Percentiles rank a stretch among this genome's conserved stretches.
phyloP scores from a whole-genome alignment of 768 basidiomycete genomes.

The Leccinum subtestaceum region DNA sequence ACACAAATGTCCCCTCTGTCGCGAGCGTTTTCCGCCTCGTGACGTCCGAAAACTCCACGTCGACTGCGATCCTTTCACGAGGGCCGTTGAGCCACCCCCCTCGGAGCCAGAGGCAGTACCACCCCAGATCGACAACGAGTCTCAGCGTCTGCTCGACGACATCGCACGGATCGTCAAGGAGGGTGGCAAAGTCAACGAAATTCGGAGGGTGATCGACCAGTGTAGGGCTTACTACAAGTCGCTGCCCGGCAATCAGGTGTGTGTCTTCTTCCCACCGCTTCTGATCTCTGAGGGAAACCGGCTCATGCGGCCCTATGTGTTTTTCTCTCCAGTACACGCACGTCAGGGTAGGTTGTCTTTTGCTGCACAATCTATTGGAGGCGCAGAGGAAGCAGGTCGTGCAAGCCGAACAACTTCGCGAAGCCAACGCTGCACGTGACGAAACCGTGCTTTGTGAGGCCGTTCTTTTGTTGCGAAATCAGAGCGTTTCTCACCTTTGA shows the following conservation, averaged over 20 bases:
- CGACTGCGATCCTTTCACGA: conserved; percentile 48
- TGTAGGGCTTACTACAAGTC: conserved; percentile 45
- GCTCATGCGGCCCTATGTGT: conserved; percentile 3
- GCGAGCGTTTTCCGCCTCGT: conserved; percentile 45
- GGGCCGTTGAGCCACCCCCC: conserved; percentile 15
- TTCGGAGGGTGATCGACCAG: conserved; percentile 52
- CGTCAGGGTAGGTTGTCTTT: too few relatives aligned
- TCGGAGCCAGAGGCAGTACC: conserved; percentile 25
- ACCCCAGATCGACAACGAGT: conserved; percentile 38
- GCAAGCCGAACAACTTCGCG: too few relatives aligned
- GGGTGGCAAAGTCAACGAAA: conserved; percentile 50
- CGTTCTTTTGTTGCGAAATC: neutral
- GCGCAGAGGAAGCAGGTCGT: too few relatives aligned
- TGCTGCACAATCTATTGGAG: too few relatives aligned
- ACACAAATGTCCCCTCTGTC: conserved; percentile 62
- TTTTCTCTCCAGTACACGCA: neutral
- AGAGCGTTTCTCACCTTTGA: conserved; percentile 5
- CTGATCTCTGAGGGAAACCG: conserved; percentile 8
- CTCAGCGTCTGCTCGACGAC: conserved; percentile 51
- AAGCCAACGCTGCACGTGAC: too few relatives aligned
- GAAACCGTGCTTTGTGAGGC: conserved; percentile 37
- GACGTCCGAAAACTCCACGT: conserved; percentile 53
- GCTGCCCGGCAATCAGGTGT: conserved; percentile 47
- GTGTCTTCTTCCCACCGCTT: conserved; percentile 11
- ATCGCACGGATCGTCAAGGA: conserved; percentile 53